Base-by-base conservation (phyloP, 2,329 filamentous ascomycete genomes). In the Whalleya microplaca region DNA sequence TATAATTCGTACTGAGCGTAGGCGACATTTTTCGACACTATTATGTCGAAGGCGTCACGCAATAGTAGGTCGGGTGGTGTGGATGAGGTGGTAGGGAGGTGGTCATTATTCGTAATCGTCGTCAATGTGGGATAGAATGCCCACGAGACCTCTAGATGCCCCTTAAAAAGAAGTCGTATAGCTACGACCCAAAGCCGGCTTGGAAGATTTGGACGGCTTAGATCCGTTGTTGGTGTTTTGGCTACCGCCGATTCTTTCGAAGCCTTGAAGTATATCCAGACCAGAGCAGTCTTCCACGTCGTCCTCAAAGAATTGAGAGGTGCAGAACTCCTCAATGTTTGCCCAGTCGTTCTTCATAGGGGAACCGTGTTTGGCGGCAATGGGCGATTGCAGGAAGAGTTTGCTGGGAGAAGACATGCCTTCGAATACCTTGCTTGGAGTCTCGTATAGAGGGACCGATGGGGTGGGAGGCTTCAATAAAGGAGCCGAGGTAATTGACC, bases 221-320 rank as follows among this genome's bases (percentile, higher is more conserved):
- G 14, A 16, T 64, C 64, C 61, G 55, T 66, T 61, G 55, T 66
- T 66, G 32, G 67, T 59, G 41, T 65, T 69, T 58, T 71, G 75
- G 61, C 69, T 77, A 45, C 78, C 76, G 45, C 89, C 89, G 69
- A 92, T 92, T 75, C 87, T 89, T 69, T 88, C 84, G 66, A 92
- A 92, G 9, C 88, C 88, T 68, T 90, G 86, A 45, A 90, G 81
- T 62, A 92, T 87, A 66, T 92, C 89, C 48, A 92, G 80, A 1
- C 82, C 84, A 14, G 82, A 74, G 56, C 78, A 79, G 43, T 87
- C 85, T 55, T 84, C 79, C 2, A 77, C 76, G 41, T 86, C 84
- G 57, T 88, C 85, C 54, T 80, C 78, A 49, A 85, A 76, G 41
- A 87, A 78, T 37, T 85, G 81, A 0, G 78, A 64, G 19, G 78